Base-by-base conservation (phyloP, 441 rosid genomes). In the Erysimum pusillum region DNA sequence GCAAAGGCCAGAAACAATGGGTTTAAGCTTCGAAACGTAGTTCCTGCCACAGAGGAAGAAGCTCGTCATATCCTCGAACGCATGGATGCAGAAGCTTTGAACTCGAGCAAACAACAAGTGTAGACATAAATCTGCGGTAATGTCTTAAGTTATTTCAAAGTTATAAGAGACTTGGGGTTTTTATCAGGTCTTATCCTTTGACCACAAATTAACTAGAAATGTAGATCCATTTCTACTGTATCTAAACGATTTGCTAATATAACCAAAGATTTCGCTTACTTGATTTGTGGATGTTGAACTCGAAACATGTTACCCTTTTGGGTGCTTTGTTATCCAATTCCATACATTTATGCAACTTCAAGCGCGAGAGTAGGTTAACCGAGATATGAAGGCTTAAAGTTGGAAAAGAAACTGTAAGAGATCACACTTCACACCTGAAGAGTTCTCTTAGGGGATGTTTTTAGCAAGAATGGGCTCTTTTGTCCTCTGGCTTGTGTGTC, bases 11-110 rank as follows among this genome's bases (percentile, higher is more conserved):
- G 73, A 46, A 83, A 75, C 60, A 82, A 85, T 69, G 93, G 85
- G 52, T 82, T 83, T 48, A 84, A 79, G 81, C 84, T 91, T 57
- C 87, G 91, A 34, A 91, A 83, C 22, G 94, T 88, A 75, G 97
- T 93, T 80, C 95, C 95, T 10, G 92, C 88, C n/a, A 93, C 98
- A 2, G 93, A 91, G 82, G 98, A 91, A 81, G 98, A 91, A 83
- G 97, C 93, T 18, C 89, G 83, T 17, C 83, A 69, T 41, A 86
- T 93, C 52, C 80, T 93, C 1, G 95, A 91, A 51, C 93, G 95
- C 61, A 86, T 88, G 78, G 98, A 86, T 78, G 88, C 93, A 10
- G 82, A 89, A 77, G 60, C 84, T 71, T 60, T 84, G 74, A 78
- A 73, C 13, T 74, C 62, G 9, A 67, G 36, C 60, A 60, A 59